phyloP scores from a whole-genome alignment of 192 early-diverging fungal species.

The Paraglomus brasilianum region DNA sequence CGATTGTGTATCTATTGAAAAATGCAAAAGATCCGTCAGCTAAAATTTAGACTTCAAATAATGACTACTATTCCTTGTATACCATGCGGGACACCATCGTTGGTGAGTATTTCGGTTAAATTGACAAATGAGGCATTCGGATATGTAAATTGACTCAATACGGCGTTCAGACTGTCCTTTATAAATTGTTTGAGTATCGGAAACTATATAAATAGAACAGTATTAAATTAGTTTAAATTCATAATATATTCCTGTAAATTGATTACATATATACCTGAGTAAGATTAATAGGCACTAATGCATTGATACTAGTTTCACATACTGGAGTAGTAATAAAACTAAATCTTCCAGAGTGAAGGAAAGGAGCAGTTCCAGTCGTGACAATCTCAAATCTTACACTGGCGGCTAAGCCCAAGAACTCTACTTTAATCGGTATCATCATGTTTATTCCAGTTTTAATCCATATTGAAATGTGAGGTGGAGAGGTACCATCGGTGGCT shows the following conservation, averaged over 20 bases:
- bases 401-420: background rate
- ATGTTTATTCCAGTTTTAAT: conserved; percentile 25
- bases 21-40: no score
- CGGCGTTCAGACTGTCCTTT: background rate
- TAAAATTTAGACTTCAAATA: background rate
- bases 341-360: conserved; percentile 13
- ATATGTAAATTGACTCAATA: conserved; percentile 16
- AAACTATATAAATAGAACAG: background rate
- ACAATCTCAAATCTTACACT: conserved; percentile 20
- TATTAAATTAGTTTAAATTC: no score
- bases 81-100: conserved; percentile 20
- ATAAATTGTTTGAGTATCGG: conserved; percentile 18
- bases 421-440: conserved; percentile 21
- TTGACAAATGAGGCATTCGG: conserved; percentile 1
- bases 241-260: no score
- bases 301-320: conserved; percentile 11
- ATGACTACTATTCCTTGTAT: background rate
- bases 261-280: conserved; percentile 5
- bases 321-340: conserved; percentile 12
- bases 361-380: conserved; percentile 12
- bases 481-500: background rate
- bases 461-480: conserved; percentile 23
- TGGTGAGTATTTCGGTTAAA: conserved; percentile 4
- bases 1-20: conserved; percentile 18
- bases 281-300: conserved; percentile 20